Conservation (phyloP, 1,139 yeast species). For the Candida tetrigidarum region DNA sequence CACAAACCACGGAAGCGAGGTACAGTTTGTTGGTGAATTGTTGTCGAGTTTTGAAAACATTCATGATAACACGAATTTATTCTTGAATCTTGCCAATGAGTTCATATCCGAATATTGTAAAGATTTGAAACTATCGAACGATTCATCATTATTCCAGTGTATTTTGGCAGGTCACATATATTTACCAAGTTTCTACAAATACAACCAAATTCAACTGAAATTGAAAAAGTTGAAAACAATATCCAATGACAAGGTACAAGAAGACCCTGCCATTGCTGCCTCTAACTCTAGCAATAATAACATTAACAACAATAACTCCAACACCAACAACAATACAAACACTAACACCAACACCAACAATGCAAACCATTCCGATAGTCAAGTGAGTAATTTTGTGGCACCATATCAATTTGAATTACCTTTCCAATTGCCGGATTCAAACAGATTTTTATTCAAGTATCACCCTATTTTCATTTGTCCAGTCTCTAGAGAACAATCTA, state of each 20-base stretch:
- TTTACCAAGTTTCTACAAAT: slow-evolving; percentile 73
- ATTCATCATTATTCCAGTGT: slow-evolving; percentile 71
- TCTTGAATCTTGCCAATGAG: slow-evolving; percentile 46
- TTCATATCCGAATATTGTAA: slow-evolving; percentile 73
- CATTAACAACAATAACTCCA: slow-evolving; percentile 2
- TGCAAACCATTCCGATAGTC: slow-evolving; percentile 5
- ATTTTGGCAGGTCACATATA: slow-evolving; percentile 73
- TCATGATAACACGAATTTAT: slow-evolving; percentile 33
- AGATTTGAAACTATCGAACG: slow-evolving; percentile 63
- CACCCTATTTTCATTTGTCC: slow-evolving; percentile 94
- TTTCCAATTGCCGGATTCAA: slow-evolving; percentile 47
- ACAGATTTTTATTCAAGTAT: slow-evolving; percentile 51
- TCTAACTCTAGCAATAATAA: no score
- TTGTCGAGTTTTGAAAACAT: slow-evolving; percentile 44
- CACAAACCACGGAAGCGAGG: slow-evolving; percentile 25
- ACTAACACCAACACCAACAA: neutral
- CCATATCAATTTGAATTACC: slow-evolving; percentile 42
- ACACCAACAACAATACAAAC: neutral
- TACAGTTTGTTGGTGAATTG: slow-evolving; percentile 46
- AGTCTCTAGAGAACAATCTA: slow-evolving; percentile 77
- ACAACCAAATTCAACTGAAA: slow-evolving; percentile 49
- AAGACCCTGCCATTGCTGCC: slow-evolving; percentile 6
- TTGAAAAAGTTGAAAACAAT: slow-evolving; percentile 30
- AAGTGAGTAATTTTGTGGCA: slow-evolving; percentile 20
- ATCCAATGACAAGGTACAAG: slow-evolving; percentile 24